Evolutionary conservation across 2,329 filamentous ascomycete genomes (phyloP).

Genomic region (Myriosclerotinia scirpicola): DNA sequence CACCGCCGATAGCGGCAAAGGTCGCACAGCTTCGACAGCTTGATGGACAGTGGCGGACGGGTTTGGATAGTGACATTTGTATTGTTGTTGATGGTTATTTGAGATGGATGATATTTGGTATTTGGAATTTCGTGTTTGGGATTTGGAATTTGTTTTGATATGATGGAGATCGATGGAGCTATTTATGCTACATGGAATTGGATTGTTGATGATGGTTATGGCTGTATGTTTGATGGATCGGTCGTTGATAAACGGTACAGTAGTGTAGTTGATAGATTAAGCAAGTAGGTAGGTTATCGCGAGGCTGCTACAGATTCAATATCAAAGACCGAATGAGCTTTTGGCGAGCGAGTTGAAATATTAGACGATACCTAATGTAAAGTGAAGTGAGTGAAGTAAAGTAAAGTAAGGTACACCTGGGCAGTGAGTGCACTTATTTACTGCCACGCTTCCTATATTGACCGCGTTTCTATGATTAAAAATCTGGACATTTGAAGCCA

Average conservation of each 20-base stretch:
- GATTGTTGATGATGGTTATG: not conserved
- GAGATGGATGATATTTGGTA: not conserved
- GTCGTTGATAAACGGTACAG: no score
- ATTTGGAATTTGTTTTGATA: no score
- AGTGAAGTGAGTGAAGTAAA: not conserved
- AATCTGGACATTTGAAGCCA: not conserved
- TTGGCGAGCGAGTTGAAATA: not conserved
- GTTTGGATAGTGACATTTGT: conserved; percentile 15
- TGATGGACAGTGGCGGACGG: conserved; percentile 9
- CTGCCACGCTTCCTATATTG: not conserved
- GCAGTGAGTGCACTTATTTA: not conserved
- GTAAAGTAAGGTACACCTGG: no score
- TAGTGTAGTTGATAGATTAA: no score
- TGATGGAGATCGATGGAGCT: not conserved
- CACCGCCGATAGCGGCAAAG: conserved; percentile 5
- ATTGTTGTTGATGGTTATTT: not conserved
- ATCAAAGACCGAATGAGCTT: not conserved
- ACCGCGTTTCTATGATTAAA: no score
- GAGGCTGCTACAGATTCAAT: not conserved
- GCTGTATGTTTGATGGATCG: not conserved
- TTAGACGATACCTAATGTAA: not conserved
- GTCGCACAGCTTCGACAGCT: conserved; percentile 13
- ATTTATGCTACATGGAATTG: not conserved
- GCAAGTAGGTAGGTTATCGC: not conserved
- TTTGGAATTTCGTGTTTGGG: no score